Percentiles rank a stretch among this genome's conserved stretches.
These are phyloP conservation scores for Gaultheria prostrata DNA, from an alignment of 148 eudicot species.

Conservation along the genomic window DNA sequence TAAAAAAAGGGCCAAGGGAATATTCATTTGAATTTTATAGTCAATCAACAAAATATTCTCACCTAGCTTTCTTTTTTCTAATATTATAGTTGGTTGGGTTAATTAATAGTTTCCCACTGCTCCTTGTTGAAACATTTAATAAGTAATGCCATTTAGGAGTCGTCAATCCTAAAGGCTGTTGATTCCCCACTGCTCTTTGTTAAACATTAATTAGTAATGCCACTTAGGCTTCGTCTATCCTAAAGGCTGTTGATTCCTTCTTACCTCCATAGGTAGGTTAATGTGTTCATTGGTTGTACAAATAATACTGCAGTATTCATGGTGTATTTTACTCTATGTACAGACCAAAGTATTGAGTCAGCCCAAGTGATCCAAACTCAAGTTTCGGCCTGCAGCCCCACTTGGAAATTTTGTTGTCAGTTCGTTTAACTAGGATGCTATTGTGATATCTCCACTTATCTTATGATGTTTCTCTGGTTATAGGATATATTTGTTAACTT, in stretches of 20 bases:
- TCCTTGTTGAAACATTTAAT: not conserved
- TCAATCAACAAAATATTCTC: not conserved
- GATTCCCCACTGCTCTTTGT: not conserved
- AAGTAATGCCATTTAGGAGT: not conserved
- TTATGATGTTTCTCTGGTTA: not conserved
- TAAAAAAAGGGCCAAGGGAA: not conserved
- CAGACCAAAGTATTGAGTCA: not conserved
- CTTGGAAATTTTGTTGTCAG: not conserved
- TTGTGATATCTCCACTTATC: not conserved
- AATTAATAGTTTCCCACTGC: not conserved
- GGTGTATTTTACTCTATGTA: constrained; percentile 5
- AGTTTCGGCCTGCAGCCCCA: not conserved
- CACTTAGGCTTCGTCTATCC: not conserved
- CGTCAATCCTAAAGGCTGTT: not conserved
- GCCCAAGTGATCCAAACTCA: not conserved
- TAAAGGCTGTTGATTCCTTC: not conserved
- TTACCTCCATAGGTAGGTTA: not conserved
- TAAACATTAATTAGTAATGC: not conserved
- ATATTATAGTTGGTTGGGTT: not conserved
- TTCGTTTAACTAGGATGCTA: not conserved
- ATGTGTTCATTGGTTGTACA: not conserved
- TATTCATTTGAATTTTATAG: not conserved
- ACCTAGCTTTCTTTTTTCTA: not conserved
- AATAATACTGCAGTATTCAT: not conserved
- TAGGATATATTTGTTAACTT: not conserved